These are phyloP conservation scores for Wilcoxina mikolae DNA, from an alignment of 495 filamentous ascomycete species.

Conservation along the genomic window DNA sequence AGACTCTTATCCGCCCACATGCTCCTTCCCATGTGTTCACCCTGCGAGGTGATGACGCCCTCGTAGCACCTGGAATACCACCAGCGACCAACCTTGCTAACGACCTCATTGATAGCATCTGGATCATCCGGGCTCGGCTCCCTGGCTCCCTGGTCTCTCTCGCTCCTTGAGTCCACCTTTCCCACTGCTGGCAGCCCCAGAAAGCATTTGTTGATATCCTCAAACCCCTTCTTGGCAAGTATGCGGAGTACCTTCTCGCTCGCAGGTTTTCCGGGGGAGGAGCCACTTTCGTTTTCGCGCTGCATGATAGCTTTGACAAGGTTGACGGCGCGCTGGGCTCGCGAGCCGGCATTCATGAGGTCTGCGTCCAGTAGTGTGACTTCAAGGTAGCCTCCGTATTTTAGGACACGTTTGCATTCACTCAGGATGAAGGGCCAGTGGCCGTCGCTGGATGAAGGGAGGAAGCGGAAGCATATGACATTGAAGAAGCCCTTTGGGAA, in stretches of 20 bases:
- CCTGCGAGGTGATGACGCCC: constrained; percentile 34
- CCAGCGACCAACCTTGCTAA: constrained; percentile 83
- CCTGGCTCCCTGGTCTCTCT: constrained; percentile 2
- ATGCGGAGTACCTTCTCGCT: constrained; percentile 65
- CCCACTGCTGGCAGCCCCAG: constrained; percentile 82
- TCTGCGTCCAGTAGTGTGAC: constrained; percentile 72
- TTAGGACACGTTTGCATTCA: constrained; percentile 80
- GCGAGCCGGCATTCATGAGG: constrained; percentile 72
- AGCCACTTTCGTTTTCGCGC: constrained; percentile 31
- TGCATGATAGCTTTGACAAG: constrained; percentile 26
- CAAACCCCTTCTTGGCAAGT: constrained; percentile 64
- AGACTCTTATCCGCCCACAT: constrained; percentile 70
- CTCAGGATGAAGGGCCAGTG: constrained; percentile 60
- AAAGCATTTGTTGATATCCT: constrained; percentile 70
- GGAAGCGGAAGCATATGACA: constrained; percentile 78
- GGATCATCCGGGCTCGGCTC: constrained; percentile 11
- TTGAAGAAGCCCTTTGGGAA: constrained; percentile 79
- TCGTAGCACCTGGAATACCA: constrained; percentile 95
- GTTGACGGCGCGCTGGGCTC: constrained; percentile 59
- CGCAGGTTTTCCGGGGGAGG: constrained; percentile 41
- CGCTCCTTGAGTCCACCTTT: constrained; percentile 33
- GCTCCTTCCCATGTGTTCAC: constrained; percentile 40
- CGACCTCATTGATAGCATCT: constrained; percentile 63
- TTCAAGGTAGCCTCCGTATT: constrained; percentile 80
- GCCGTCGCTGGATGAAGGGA: constrained; percentile 58